phyloP scores from a whole-genome alignment of 352 stramenopile genomes.

The Phytopythium cucurbitacearum region DNA sequence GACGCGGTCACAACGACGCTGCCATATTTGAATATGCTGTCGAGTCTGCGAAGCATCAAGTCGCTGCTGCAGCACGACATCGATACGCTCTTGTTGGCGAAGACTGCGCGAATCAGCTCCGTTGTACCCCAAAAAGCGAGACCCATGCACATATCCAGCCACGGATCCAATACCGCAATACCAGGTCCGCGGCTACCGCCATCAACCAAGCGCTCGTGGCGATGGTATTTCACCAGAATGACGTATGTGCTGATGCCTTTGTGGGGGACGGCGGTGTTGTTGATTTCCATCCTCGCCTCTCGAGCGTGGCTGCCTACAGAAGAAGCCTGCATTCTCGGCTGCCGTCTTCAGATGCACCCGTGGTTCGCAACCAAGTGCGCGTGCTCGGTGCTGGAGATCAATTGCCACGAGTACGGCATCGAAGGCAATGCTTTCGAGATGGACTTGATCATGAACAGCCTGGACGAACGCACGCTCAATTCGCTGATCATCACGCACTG shows the following conservation, averaged over 20 bases:
- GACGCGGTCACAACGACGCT: conserved; percentile 26
- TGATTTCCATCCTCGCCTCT: conserved; percentile 29
- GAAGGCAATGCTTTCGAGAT: conserved; percentile 14
- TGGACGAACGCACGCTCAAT: conserved; percentile 30
- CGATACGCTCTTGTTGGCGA: conserved; percentile 6
- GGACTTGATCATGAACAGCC: conserved; percentile 11
- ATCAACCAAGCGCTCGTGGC: background rate
- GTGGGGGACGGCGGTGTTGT: conserved; percentile 18
- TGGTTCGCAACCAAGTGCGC: conserved; percentile 36
- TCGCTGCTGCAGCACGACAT: conserved; percentile 26
- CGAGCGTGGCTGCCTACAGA: conserved; percentile 14
- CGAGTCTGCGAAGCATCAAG: conserved; percentile 20
- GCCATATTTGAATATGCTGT: conserved; percentile 31
- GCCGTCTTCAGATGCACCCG: conserved; percentile 36
- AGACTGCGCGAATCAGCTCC: conserved; percentile 1
- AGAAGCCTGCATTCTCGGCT: conserved; percentile 18
- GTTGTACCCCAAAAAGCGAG: background rate
- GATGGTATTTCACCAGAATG: background rate
- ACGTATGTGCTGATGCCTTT: conserved; percentile 19
- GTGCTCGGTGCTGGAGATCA: conserved; percentile 45
- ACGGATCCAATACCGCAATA: background rate
- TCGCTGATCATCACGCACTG: conserved; percentile 46
- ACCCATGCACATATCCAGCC: background rate
- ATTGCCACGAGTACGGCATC: conserved; percentile 29
- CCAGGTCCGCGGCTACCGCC: background rate